Evolutionary conservation across 768 basidiomycete genomes (phyloP).

Genomic region (Psilocybe sp.): DNA sequence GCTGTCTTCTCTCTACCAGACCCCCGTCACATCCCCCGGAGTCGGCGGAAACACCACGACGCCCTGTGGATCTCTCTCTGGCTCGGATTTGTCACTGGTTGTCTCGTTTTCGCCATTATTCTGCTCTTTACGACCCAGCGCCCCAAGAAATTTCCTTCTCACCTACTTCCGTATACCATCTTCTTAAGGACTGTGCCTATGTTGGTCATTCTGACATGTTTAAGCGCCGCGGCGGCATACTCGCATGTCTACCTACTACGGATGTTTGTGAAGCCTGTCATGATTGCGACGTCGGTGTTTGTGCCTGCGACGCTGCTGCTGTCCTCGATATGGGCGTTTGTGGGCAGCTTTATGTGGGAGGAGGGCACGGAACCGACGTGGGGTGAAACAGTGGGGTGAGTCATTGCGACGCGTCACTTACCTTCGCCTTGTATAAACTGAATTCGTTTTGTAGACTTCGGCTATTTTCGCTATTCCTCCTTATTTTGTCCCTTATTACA

Average conservation of each 20-base stretch:
- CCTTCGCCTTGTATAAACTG: constrained; percentile 5
- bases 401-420: constrained; percentile 6
- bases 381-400: constrained; percentile 81
- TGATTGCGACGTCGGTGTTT: constrained; percentile 74
- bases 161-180: constrained; percentile 60
- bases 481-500: constrained; percentile 66
- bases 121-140: constrained; percentile 58
- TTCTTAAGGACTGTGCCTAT: constrained; percentile 77
- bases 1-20: constrained; percentile 79
- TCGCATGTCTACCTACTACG: constrained; percentile 72
- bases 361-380: constrained; percentile 58
- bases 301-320: constrained; percentile 72
- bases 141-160: constrained; percentile 34
- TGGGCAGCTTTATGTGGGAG: constrained; percentile 71
- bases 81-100: constrained; percentile 56
- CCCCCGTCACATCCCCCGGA: constrained; percentile 61
- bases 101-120: constrained; percentile 61
- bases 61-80: constrained; percentile 68
- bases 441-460: constrained; percentile 49
- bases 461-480: constrained; percentile 73
- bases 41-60: constrained; percentile 73
- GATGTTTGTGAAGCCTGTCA: constrained; percentile 81
- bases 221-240: constrained; percentile 72
- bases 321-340: constrained; percentile 78
- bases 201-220: constrained; percentile 66